Conservation (phyloP, 257 asterid genomes). For the Leonotis leonurus region DNA sequence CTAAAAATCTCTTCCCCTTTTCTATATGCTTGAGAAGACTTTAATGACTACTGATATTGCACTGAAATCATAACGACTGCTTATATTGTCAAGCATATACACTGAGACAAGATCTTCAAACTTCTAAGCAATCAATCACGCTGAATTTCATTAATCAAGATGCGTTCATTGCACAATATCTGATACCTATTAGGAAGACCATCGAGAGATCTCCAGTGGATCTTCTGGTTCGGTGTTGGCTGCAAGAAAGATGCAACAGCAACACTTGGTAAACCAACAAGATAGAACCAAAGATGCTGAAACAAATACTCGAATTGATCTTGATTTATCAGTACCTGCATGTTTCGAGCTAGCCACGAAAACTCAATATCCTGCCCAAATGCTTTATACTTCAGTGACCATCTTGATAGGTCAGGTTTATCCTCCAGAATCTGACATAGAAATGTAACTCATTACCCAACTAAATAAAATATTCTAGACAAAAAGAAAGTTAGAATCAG, state of each 20-base stretch:
- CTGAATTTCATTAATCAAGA: too few species aligned
- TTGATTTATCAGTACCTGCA: slow-evolving; percentile 58
- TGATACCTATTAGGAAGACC: slow-evolving; percentile 94
- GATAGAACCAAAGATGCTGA: background rate
- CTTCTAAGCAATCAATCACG: too few species aligned
- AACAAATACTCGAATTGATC: background rate
- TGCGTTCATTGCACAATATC: too few species aligned
- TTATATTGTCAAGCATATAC: too few species aligned
- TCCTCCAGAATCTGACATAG: slow-evolving; percentile 67
- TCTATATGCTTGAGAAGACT: slow-evolving; percentile 1
- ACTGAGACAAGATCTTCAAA: too few species aligned
- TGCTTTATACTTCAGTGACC: slow-evolving; percentile 87
- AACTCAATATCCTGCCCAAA: slow-evolving; percentile 78
- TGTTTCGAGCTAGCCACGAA: slow-evolving; percentile 93
- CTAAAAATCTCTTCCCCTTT: background rate
- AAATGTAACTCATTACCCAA: slow-evolving; percentile 15
- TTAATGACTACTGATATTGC: too few species aligned
- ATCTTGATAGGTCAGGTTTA: slow-evolving; percentile 82
- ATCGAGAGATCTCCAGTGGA: slow-evolving; percentile 91
- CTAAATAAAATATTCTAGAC: background rate
- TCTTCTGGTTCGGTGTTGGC: slow-evolving; percentile 90
- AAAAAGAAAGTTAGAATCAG: background rate
- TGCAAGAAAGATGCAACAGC: slow-evolving; percentile 33
- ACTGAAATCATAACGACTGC: too few species aligned
- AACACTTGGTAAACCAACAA: slow-evolving; percentile 1